Base-by-base conservation (phyloP, 345 rosid genomes). In the Populus ilicifolia region DNA sequence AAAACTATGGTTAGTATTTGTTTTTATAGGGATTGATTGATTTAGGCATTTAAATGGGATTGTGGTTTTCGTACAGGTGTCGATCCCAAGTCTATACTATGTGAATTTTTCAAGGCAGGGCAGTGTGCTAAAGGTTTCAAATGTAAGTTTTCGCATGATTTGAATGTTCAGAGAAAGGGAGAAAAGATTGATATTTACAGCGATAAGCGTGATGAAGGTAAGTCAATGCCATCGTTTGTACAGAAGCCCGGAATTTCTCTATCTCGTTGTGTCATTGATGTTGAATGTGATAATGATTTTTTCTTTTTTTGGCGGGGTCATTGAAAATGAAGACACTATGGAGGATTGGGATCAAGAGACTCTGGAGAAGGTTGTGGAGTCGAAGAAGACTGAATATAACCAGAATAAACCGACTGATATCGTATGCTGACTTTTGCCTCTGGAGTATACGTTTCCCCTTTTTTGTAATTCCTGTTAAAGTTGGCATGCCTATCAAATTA, bases 271-370 rank as follows among this genome's bases (percentile, higher is more conserved):
- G 52, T 46, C 6, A 13, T 46, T 16, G 18, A 46, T 46, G 52
- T 27, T 46, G 14, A 46, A 46, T 46, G 18, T 46, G 18, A 46
- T 14, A 14, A 13, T 46, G 48, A 18, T 43, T 17, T 78, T 33
- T 56, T 69, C 66, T 67, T 36, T 33, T 30, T 56, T 46, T 69
- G 21, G 52, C 18, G 52, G 17, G 17, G 52, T 12, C 5, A 71
- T 74, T 78, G 36, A 85, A 52, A 54, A 17, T 70, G 46, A 18
- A 90, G 98, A 87, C 77, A 80, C 89, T 0, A 95, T 95, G 99
- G 99, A 93, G 70, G 96, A 95, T 64, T 95, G 98, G 99, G 99
- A 95, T 85, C 99, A 93, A 80, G 98, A 88, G 78, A 92, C 88
- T 3, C 83, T 95, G 80, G 99, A 95, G 87, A 90, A 92, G 84